Evolutionary conservation across 73 alveolate genomes (phyloP).

Genomic region (Blepharisma stoltei): DNA sequence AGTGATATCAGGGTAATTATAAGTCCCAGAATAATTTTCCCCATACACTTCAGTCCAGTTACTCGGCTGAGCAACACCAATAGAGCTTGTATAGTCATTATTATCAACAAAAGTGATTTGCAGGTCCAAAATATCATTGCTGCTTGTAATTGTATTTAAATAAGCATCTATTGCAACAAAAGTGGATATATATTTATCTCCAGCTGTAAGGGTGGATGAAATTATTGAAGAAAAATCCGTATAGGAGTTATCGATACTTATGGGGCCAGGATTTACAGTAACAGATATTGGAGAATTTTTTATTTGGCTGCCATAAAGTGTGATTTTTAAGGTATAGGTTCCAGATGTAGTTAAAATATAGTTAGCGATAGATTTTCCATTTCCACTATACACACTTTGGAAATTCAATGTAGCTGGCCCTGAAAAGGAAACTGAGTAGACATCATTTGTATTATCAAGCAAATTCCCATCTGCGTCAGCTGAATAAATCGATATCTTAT

Average conservation of each 20-base stretch:
- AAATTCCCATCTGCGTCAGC: slow-evolving; percentile 1
- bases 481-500: neutral
- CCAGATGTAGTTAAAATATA: slow-evolving; percentile 29
- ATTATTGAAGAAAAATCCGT: neutral
- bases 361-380: neutral
- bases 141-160: neutral
- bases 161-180: neutral
- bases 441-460: slow-evolving; percentile 4
- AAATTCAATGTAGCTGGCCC: neutral
- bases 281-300: slow-evolving; percentile 45
- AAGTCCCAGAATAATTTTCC: neutral
- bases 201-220: neutral
- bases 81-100: neutral
- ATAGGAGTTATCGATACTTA: neutral
- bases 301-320: slow-evolving; percentile 41
- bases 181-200: neutral
- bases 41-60: neutral
- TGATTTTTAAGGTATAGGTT: slow-evolving; percentile 43
- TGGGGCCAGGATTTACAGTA: slow-evolving; percentile 20
- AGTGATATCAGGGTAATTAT: neutral
- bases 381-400: neutral
- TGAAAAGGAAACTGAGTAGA: neutral
- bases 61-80: neutral
- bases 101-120: too few relatives aligned
- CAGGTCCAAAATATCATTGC: neutral